Conservation (phyloP, 176 grass and related monocot species). For the Areca catechu region DNA sequence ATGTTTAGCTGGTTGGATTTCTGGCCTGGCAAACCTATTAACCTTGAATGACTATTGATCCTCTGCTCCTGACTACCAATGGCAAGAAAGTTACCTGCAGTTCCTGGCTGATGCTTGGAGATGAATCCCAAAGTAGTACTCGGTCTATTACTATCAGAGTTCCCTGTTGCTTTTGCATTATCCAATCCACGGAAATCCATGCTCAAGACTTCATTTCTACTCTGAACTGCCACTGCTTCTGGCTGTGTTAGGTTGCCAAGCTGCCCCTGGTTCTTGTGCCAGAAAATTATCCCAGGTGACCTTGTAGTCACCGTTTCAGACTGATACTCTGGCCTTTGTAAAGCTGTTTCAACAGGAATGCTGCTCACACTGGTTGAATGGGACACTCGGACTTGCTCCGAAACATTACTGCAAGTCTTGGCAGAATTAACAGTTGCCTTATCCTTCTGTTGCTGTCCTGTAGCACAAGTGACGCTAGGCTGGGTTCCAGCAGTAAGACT, state of each 20-base stretch:
- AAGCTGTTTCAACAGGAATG: constrained; percentile 20
- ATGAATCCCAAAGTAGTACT: constrained; percentile 36
- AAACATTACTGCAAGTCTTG: constrained; percentile 19
- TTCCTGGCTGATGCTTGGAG: constrained; percentile 50
- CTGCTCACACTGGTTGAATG: constrained; percentile 27
- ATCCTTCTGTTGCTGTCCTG: constrained; percentile 31
- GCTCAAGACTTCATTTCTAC: constrained; percentile 38
- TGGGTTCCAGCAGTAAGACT: constrained; percentile 31
- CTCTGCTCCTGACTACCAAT: constrained; percentile 37
- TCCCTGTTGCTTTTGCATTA: constrained; percentile 40
- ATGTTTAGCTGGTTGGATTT: constrained; percentile 31
- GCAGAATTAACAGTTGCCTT: constrained; percentile 26
- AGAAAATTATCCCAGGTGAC: constrained; percentile 20
- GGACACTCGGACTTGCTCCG: constrained; percentile 26
- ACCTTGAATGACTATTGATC: constrained; percentile 35
- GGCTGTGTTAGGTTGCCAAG: constrained; percentile 47
- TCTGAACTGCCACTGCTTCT: constrained; percentile 30
- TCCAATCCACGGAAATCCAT: constrained; percentile 32
- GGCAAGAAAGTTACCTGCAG: constrained; percentile 25
- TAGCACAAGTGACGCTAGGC: constrained; percentile 23
- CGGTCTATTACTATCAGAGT: constrained; percentile 31
- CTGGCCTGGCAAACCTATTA: constrained; percentile 27
- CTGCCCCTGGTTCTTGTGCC: constrained; percentile 32
- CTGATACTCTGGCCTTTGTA: constrained; percentile 24
- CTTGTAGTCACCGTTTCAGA: constrained; percentile 29